Evolutionary conservation across 495 filamentous ascomycete species (phyloP), one percentile per base, ranked within the genome.

Genomic region (Penicillium paradoxum): DNA sequence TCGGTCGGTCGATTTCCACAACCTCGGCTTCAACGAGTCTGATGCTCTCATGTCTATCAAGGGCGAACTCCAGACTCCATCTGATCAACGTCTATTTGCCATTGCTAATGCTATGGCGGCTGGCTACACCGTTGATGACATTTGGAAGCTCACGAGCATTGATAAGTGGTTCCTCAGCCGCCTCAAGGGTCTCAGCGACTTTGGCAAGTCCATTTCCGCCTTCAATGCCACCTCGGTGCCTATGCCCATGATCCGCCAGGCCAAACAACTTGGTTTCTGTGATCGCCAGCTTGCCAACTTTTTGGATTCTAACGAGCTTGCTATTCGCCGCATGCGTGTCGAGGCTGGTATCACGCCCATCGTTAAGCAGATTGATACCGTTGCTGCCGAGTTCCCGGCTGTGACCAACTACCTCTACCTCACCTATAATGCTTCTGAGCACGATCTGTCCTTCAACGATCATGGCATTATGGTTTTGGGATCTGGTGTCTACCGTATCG

Each of bases 301-400:
- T 77, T 88, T 87, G 82, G 85, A 84, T 65, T 93, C 91, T 11
- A 97, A 89, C 66, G 93, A 98, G 64, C 79, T 95, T 51, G 89
- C 90, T 49, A 83, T 97, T 14, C 82, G 93, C 51, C 83, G 84
- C 15, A 74, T 87, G 70, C 82, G 93, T 64, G 74, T 90, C 36
- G 90, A 97, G 62, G 82, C 86, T 32, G 89, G 88, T 25, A 91
- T 98, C 56, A 80, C 80, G 17, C 93, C 93, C 1, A 82, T 89
- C 58, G 91, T 96, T 46, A 98, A 97, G 79, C 93, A 97, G 72
- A 97, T 98, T 57, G 93, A 98, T 73, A 98, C 93, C 11, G 93
- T 98, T 51, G 93, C 93, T 29, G 93, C 91, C 21, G 93, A 98
- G 68, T 98, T 97, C 73, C 93, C 93, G 18, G 86, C 90, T 11